phyloP scores from a whole-genome alignment of 129 eudicot genomes.

The Helianthus tuberosus region DNA sequence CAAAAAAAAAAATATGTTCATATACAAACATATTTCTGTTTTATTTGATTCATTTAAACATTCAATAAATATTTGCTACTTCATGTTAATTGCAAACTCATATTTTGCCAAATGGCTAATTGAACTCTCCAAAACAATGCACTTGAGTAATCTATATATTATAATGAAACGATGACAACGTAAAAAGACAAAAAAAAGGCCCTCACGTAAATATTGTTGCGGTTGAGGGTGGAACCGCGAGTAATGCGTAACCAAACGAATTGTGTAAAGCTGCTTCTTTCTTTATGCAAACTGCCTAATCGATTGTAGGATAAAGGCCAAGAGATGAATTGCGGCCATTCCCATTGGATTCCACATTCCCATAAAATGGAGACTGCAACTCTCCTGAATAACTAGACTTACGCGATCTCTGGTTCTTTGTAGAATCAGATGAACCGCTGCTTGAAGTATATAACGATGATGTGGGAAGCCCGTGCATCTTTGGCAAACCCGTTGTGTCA shows the following conservation, averaged over 20 bases:
- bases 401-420: conserved; percentile 64
- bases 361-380: conserved; percentile 64
- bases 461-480: conserved; percentile 39
- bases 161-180: conserved; percentile 13
- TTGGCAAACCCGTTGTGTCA: conserved; percentile 87
- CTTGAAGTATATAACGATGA: conserved; percentile 40
- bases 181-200: conserved; percentile 1
- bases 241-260: conserved; percentile 11
- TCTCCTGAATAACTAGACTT: conserved; percentile 93
- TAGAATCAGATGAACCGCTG: conserved; percentile 62
- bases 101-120: too few relatives aligned
- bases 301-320: conserved; percentile 61
- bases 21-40: too few relatives aligned
- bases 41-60: too few relatives aligned
- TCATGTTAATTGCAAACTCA: too few relatives aligned
- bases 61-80: too few relatives aligned
- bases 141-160: conserved; percentile 23
- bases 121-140: conserved; percentile 26
- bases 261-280: conserved; percentile 17
- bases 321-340: conserved; percentile 56
- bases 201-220: neutral
- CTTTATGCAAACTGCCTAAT: conserved; percentile 21
- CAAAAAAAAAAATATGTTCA: too few relatives aligned
- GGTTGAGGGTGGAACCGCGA: neutral
- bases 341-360: conserved; percentile 62